Base-by-base conservation (phyloP, 2,329 filamentous ascomycete genomes). In the Aspergillus novoparasiticus region DNA sequence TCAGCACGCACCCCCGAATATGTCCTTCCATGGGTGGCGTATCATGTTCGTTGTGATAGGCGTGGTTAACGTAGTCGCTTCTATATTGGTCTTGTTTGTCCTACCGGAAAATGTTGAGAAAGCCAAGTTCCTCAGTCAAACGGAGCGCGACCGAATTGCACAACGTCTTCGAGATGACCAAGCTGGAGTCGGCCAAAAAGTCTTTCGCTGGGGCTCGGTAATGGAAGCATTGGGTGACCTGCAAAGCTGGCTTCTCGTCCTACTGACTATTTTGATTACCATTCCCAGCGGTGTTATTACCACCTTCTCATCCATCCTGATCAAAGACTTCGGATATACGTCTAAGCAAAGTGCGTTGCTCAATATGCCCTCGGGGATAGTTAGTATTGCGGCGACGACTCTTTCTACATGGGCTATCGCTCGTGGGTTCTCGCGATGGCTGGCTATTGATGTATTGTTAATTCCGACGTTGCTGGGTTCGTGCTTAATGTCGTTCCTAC, bases 401-500 rank as follows among this genome's bases (percentile, higher is more conserved):
- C 68, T 79, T 0, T 70, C 76, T 1, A 76, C 78, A 0, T 78
- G 78, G 34, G 76, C 75, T 12, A 77, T 80, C 19, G 75, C 80
- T 12, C 74, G 71, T 23, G 77, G 71, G 45, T 76, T 78, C 58
- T 74, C 76, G 57, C 75, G 82, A 9, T 79, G 78, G 61, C 68
- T 78, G 5, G 73, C 78, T 21, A 80, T 83, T 66, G 72, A 79
- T 48, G 66, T 79, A 34, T 71, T 80, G 23, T 72, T 82, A 30
- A 68, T 83, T n/a, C 81, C 80, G 1, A 80, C 78, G 1, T 77
- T 84, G 12, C 64, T 83, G 2, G 81, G 80, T 1, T 80, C 79
- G 0, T 73, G 72, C 19, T 62, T 79, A 4, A 76, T 79, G 72
- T 74, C 72, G 0, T 79, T 78, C 48, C 58, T 78, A 1, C 72